phyloP scores from a whole-genome alignment of 1,284 basidiomycete genomes.

The Cutaneotrichosporon spelunceum region DNA sequence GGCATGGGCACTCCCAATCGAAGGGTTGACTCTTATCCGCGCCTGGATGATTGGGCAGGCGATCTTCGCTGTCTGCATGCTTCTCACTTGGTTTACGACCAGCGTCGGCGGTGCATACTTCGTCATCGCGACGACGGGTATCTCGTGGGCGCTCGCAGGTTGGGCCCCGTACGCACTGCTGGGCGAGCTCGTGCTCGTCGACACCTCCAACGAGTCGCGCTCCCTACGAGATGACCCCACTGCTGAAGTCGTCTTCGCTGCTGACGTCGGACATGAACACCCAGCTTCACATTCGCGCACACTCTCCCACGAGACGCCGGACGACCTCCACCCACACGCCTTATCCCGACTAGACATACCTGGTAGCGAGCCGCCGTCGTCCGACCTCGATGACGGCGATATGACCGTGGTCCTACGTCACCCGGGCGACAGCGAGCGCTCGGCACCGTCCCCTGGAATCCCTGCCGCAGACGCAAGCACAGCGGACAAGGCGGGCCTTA shows the following conservation, averaged over 20 bases:
- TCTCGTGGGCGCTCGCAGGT: constrained; percentile 54
- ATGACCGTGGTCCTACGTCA: constrained; percentile 43
- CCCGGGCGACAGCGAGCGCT: constrained; percentile 28
- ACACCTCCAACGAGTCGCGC: constrained; percentile 20
- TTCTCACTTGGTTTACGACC: constrained; percentile 50
- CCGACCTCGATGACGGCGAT: constrained; percentile 19
- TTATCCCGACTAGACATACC: constrained; percentile 3
- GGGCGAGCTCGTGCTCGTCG: constrained; percentile 51
- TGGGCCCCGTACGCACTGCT: constrained; percentile 45
- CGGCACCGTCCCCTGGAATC: background rate
- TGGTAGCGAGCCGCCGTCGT: constrained; percentile 3
- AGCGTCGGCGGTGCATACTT: constrained; percentile 52
- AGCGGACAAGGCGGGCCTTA: constrained; percentile 81
- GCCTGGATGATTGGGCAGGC: constrained; percentile 45
- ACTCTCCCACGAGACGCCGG: constrained; percentile 5
- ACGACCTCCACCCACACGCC: constrained; percentile 1
- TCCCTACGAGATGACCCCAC: background rate
- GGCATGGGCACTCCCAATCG: constrained; percentile 39
- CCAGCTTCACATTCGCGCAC: constrained; percentile 12
- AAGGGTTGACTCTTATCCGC: constrained; percentile 45
- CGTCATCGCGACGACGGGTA: constrained; percentile 54
- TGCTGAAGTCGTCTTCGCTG: constrained; percentile 16
- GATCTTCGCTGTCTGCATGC: constrained; percentile 50
- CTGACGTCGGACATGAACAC: constrained; percentile 5
- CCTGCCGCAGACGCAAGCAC: constrained; percentile 45